Evolutionary conservation across 306 rosid genomes (phyloP), one percentile per base, ranked within the genome.

Genomic region (Gastrolobium bilobum): DNA sequence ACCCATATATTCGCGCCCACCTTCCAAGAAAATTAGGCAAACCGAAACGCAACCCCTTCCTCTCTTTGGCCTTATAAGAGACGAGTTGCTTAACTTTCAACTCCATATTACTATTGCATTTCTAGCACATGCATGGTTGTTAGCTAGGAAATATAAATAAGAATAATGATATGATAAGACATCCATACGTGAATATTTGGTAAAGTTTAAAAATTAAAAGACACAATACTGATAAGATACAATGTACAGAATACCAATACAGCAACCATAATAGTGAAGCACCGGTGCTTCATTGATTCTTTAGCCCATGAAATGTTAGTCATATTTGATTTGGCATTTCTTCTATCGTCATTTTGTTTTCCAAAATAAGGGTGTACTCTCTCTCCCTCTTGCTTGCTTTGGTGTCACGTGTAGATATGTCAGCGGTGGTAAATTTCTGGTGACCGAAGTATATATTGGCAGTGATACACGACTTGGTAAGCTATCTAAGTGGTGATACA

Each of bases 391-490:
- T 7, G 9, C 4, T 71, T 37, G 15, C 14, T 20, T 46, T 65
- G 4, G 51, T 11, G 14, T 52, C 57, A 14, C 9, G 58, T 52
- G 30, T 52, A 5, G 58, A 9, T 14, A 51, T n/a, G 7, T n/a
- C 29, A 57, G 38, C 13, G 39, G 39, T 29, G 2, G 14, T 10
- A 58, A 29, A 57, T 48, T 2, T 1, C 9, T 20, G 26, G 13
- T 34, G 14, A 33, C 2, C 57, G 6, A 13, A 73, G 31, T 29
- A n/a, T n/a, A n/a, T n/a, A 29, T 11, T 20, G 13, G 56, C 13
- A 5, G 56, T 13, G 54, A 57, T 43, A 2, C n/a, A 43, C 52
- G 57, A 43, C 35, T 73, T 59, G 79, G 68, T 72, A 11, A 52
- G 54, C 65, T 42, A 42, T 42, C 46, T 42, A 42, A 42, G 8